These are phyloP conservation scores for Trichoderma sp. DNA, from an alignment of 2,329 filamentous ascomycete species.

Conservation along the genomic window DNA sequence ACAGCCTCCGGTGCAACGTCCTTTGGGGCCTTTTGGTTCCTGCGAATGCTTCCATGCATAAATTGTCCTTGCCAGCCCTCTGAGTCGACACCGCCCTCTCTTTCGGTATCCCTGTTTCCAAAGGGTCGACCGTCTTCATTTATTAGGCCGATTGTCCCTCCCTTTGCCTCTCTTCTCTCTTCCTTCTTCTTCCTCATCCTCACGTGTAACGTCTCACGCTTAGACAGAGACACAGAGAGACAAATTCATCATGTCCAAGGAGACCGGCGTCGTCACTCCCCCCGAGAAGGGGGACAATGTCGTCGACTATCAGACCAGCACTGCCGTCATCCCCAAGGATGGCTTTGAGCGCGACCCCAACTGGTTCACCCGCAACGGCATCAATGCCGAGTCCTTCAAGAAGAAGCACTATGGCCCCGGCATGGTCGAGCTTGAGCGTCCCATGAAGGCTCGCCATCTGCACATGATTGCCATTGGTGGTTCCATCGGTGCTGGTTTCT, in stretches of 20 bases:
- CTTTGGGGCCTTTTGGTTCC: slow-evolving; percentile 15
- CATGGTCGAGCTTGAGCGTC: slow-evolving; percentile 38
- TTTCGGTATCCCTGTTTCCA: slow-evolving; percentile 16
- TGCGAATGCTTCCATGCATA: slow-evolving; percentile 20
- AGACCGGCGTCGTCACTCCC: slow-evolving; percentile 9
- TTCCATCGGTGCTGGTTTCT: slow-evolving; percentile 30
- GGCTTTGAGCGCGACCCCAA: slow-evolving; percentile 27
- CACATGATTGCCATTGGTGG: slow-evolving; percentile 59
- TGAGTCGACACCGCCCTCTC: slow-evolving; percentile 14
- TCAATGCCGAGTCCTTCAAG: slow-evolving; percentile 40
- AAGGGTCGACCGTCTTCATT: slow-evolving; percentile 15
- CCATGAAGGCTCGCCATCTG: slow-evolving; percentile 53
- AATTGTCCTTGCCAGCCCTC: slow-evolving; percentile 15
- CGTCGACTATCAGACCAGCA: slow-evolving; percentile 15
- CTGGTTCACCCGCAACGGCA: slow-evolving; percentile 38
- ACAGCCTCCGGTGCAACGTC: slow-evolving; percentile 18
- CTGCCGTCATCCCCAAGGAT: slow-evolving; percentile 19
- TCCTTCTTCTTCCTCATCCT: slow-evolving; percentile 1
- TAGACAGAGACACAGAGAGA: slow-evolving; percentile 10
- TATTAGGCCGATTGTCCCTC: background rate
- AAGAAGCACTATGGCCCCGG: slow-evolving; percentile 34
- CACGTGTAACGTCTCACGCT: slow-evolving; percentile 22
- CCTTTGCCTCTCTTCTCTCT: background rate
- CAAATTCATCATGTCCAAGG: slow-evolving; percentile 18
- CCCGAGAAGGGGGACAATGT: slow-evolving; percentile 24